Evolutionary conservation across 1,284 basidiomycete genomes (phyloP).

Genomic region (Marasmius oreades): DNA sequence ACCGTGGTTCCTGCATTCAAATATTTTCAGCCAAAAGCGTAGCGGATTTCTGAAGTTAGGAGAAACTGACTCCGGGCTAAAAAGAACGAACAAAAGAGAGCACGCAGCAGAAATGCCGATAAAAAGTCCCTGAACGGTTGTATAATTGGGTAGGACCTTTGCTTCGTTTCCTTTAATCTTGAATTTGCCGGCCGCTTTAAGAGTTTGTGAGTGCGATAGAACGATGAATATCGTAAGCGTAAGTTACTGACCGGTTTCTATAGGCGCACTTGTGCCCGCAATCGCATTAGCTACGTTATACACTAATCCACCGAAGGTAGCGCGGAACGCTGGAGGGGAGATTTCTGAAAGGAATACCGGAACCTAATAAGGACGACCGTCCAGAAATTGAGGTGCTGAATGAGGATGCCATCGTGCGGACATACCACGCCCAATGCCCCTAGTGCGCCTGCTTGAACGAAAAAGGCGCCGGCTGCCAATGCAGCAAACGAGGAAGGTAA

Average conservation of each 20-base stretch:
- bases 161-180: neutral
- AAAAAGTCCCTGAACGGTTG: neutral
- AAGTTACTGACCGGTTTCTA: slow-evolving; percentile 71
- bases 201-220: neutral
- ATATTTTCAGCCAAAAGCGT: neutral
- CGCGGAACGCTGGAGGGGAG: slow-evolving; percentile 89
- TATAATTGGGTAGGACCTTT: neutral
- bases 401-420: slow-evolving; percentile 3
- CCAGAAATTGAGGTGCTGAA: neutral
- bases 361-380: slow-evolving; percentile 32
- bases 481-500: slow-evolving; percentile 63
- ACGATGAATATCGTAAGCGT: neutral
- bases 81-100: neutral
- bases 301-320: slow-evolving; percentile 88
- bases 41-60: neutral
- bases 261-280: slow-evolving; percentile 84
- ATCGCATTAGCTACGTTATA: slow-evolving; percentile 93
- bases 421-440: slow-evolving; percentile 13
- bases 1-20: neutral
- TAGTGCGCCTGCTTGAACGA: slow-evolving; percentile 56
- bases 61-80: neutral
- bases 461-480: slow-evolving; percentile 80
- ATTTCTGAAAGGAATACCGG: slow-evolving; percentile 90
- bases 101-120: neutral
- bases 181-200: neutral